These are phyloP conservation scores for Podospora conica DNA, from an alignment of 495 filamentous ascomycete species.

Conservation along the genomic window DNA sequence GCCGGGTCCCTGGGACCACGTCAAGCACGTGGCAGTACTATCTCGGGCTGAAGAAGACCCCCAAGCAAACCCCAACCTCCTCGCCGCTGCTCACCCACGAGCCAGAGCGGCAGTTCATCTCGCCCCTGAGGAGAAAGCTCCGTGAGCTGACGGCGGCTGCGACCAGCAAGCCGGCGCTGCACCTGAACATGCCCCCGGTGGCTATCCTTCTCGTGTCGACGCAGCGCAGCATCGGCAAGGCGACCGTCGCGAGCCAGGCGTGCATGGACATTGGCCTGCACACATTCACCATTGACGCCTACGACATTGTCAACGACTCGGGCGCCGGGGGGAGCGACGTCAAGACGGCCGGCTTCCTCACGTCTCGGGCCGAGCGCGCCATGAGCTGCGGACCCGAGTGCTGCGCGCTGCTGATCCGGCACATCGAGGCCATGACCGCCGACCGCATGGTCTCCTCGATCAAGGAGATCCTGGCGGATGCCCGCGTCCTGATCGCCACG, in stretches of 20 bases:
- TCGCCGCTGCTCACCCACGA: conserved; percentile 41
- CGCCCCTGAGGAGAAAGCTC: conserved; percentile 66
- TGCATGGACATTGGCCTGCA: conserved; percentile 87
- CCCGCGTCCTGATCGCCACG: conserved; percentile 80
- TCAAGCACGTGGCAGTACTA: conserved; percentile 82
- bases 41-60: conserved; percentile 60
- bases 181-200: conserved; percentile 78
- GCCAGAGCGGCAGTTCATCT: conserved; percentile 45
- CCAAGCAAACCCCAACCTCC: conserved; percentile 25
- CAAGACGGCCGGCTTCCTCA: conserved; percentile 84
- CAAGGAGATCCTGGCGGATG: conserved; percentile 66
- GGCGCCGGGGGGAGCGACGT: conserved; percentile 81
- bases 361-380: conserved; percentile 79
- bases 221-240: conserved; percentile 88
- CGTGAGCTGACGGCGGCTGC: conserved; percentile 83
- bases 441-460: conserved; percentile 81
- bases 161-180: conserved; percentile 78
- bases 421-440: conserved; percentile 84
- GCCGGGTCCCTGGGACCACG: conserved; percentile 66
- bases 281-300: conserved; percentile 81
- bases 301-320: conserved; percentile 87
- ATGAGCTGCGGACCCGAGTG: conserved; percentile 78
- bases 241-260: conserved; percentile 64
- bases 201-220: conserved; percentile 83
- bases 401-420: conserved; percentile 76